Conservation (phyloP, 352 stramenopile genomes). For the Phytophthora uliginosa region DNA sequence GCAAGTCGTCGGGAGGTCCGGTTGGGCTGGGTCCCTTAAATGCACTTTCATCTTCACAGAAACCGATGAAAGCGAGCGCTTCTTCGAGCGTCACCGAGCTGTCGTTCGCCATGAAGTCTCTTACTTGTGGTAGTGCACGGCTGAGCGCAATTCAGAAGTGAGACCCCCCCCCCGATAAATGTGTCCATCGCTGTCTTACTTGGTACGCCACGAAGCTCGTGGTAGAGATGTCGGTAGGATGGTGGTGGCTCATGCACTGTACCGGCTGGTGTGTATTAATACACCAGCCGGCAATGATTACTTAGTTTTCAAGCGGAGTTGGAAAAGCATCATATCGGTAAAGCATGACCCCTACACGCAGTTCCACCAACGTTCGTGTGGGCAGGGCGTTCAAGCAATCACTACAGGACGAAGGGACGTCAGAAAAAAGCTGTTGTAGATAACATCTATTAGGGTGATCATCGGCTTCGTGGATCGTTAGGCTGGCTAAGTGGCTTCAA, state of each 20-base stretch:
- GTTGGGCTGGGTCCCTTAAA: not conserved
- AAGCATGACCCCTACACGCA: too few relatives aligned
- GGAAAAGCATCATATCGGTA: too few relatives aligned
- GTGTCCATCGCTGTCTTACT: too few relatives aligned
- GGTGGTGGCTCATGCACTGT: not conserved
- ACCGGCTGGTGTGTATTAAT: too few relatives aligned
- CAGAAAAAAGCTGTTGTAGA: too few relatives aligned
- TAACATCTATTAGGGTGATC: too few relatives aligned
- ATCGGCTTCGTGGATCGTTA: too few relatives aligned
- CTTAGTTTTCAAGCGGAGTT: not conserved
- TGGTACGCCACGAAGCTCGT: not conserved
- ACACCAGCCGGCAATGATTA: not conserved
- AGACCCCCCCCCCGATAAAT: not conserved
- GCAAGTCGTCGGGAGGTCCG: not conserved
- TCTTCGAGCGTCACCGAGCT: not conserved
- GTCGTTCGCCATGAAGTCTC: not conserved
- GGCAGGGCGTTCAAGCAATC: too few relatives aligned
- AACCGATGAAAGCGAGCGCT: not conserved
- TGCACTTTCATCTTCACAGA: not conserved
- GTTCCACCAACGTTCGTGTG: too few relatives aligned
- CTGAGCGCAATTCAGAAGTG: not conserved
- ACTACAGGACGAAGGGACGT: too few relatives aligned
- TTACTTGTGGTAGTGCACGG: not conserved
- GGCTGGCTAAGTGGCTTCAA: too few relatives aligned
- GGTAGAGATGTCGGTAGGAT: not conserved